A percentile compares a stretch with the other conserved stretches of the same genome.
phyloP scores from a whole-genome alignment of 1,284 basidiomycete genomes.

The Cerioporus squamosus region DNA sequence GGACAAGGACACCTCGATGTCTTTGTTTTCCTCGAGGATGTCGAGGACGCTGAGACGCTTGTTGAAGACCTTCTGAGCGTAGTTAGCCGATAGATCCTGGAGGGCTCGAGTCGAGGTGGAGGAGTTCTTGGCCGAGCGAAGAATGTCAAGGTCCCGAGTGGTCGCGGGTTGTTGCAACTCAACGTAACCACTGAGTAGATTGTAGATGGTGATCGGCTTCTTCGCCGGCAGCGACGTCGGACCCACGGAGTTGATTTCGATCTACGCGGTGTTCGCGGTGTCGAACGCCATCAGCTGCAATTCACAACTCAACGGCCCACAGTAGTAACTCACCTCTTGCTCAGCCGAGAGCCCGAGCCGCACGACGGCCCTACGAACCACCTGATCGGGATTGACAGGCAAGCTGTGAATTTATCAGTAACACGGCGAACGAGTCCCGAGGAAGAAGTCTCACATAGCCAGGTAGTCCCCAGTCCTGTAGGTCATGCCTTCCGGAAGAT shows the following conservation, averaged over 20 bases:
- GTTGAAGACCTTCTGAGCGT: constrained; percentile 41
- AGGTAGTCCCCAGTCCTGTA: constrained; percentile 52
- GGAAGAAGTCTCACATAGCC: constrained; percentile 39
- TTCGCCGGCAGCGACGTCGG: constrained; percentile 48
- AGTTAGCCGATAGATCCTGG: constrained; percentile 34
- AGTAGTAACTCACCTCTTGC: constrained; percentile 40
- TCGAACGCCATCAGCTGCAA: neutral
- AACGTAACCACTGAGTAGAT: constrained; percentile 49
- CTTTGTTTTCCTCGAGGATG: constrained; percentile 46
- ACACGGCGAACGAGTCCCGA: neutral
- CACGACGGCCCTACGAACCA: constrained; percentile 45
- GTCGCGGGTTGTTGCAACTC: constrained; percentile 53
- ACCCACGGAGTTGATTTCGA: constrained; percentile 41
- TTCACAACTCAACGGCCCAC: neutral
- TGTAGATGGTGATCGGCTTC: constrained; percentile 40
- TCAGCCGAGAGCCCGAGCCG: constrained; percentile 47
- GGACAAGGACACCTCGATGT: constrained; percentile 43
- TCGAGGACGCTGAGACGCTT: constrained; percentile 49
- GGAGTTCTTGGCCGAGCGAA: constrained; percentile 25
- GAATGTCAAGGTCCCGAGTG: constrained; percentile 40
- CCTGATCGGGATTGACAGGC: constrained; percentile 45
- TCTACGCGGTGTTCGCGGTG: constrained; percentile 32
- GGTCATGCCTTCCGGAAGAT: constrained; percentile 42
- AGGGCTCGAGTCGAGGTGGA: constrained; percentile 25
- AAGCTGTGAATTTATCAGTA: constrained; percentile 32